phyloP scores from a whole-genome alignment of 108 stramenopile genomes.

The Nitzschia inconspicua region DNA sequence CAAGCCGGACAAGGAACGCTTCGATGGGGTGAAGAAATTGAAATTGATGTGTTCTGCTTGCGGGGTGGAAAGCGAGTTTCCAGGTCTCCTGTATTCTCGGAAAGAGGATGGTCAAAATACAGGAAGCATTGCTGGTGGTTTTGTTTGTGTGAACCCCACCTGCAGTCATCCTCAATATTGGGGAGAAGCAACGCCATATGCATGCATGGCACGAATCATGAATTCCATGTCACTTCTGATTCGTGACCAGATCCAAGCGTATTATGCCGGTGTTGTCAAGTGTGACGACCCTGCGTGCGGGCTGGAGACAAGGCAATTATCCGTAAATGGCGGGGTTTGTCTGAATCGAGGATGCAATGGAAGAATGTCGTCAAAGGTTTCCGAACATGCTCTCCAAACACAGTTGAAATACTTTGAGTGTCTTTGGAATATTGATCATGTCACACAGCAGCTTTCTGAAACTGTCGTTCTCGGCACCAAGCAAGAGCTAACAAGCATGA shows the following conservation, averaged over 20 bases:
- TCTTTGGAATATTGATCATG: constrained; percentile 72
- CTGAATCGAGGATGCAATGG: constrained; percentile 75
- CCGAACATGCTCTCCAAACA: constrained; percentile 56
- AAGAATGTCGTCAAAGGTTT: constrained; percentile 43
- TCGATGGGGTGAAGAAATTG: constrained; percentile 81
- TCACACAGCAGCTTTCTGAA: constrained; percentile 45
- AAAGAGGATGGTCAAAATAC: constrained; percentile 17
- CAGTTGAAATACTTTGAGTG: constrained; percentile 85
- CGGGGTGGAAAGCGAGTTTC: constrained; percentile 48
- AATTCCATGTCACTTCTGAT: constrained; percentile 49
- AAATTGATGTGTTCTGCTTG: constrained; percentile 59
- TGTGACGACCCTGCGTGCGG: constrained; percentile 85
- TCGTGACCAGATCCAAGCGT: constrained; percentile 39
- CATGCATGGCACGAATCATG: constrained; percentile 51
- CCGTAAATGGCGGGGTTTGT: constrained; percentile 69
- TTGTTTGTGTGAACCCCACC: constrained; percentile 46
- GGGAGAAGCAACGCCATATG: constrained; percentile 51
- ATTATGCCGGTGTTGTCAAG: constrained; percentile 61
- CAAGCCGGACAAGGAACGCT: constrained; percentile 74
- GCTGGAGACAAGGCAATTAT: constrained; percentile 74
- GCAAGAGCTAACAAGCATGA: constrained; percentile 44
- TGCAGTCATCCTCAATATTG: constrained; percentile 61
- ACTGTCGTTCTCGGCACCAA: constrained; percentile 22
- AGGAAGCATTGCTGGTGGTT: constrained; percentile 28
- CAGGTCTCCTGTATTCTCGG: constrained; percentile 52